Percentiles rank a stretch among this genome's conserved stretches.
Conservation (phyloP, 495 filamentous ascomycete species). For the Xanthoparmelia taractica region DNA sequence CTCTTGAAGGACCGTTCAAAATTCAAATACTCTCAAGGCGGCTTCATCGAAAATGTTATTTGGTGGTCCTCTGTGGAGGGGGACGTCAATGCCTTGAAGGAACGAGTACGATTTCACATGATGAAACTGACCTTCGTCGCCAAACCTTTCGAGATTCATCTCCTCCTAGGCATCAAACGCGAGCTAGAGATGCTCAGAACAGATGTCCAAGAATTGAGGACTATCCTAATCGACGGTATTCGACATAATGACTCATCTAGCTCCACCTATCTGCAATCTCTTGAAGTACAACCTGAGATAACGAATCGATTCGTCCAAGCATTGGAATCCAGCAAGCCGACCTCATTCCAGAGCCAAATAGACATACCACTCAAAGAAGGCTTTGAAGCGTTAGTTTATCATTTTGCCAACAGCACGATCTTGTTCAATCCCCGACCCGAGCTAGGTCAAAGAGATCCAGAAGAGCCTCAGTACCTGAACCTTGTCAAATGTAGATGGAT, state of each 20-base stretch:
- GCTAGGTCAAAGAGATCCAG: conserved; percentile 14
- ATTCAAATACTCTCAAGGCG: conserved; percentile 12
- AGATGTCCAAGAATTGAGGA: conserved; percentile 19
- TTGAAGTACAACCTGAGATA: conserved; percentile 17
- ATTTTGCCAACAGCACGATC: conserved; percentile 25
- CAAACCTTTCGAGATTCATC: conserved; percentile 24
- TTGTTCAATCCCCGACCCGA: conserved; percentile 21
- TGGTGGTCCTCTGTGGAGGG: conserved; percentile 21
- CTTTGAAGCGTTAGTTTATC: conserved; percentile 24
- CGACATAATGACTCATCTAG: background rate
- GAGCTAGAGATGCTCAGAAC: conserved; percentile 20
- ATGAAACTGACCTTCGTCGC: conserved; percentile 20
- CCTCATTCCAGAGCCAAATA: background rate
- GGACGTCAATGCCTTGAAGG: conserved; percentile 21
- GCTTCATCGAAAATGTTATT: conserved; percentile 22
- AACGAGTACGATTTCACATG: conserved; percentile 21
- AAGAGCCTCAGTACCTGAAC: conserved; percentile 24
- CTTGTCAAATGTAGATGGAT: conserved; percentile 26
- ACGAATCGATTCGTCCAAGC: conserved; percentile 8
- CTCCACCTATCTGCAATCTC: background rate
- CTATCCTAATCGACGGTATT: conserved; percentile 11
- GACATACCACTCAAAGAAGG: conserved; percentile 18
- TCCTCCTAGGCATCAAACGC: conserved; percentile 20
- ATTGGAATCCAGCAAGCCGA: conserved; percentile 5
- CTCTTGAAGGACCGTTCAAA: conserved; percentile 13